Base-by-base conservation (phyloP, 371 early-diverging fungal species). In the Gilbertella persicaria region DNA sequence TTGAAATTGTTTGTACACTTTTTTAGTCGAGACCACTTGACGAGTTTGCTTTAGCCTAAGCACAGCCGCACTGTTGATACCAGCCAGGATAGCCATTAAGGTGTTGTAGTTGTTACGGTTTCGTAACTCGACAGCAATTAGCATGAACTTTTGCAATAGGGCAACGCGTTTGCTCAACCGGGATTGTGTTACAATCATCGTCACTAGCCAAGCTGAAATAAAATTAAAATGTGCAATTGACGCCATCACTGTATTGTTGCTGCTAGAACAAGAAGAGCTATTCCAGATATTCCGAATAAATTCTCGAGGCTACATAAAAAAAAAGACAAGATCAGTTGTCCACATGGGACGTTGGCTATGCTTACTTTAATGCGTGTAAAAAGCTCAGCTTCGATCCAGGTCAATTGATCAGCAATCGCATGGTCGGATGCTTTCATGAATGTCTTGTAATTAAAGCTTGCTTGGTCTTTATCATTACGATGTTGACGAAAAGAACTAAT, bases 21-120 rank as follows among this genome's bases (percentile, higher is more conserved):
- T 79, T 43, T 79, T 84, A 2, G 66, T 62, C 0, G 54, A 36
- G 0, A 85, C 49, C n/a, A 67, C 64, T 25, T 79, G 80, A 4
- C 84, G 73, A 10, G 90, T 86, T 20, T 82, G 82, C 39, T 73
- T 78, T 21, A 90, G 61, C 19, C 90, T 68, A 0, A 78, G 66
- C 20, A 90, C 79, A 5, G 87, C 63, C 0, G 88, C 85, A 41
- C 77, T 83, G 53, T 86, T 88, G 52, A 90, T 71, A 5, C 89
- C 90, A 2, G 88, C 86, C 44, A 90, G 60, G 26, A 90, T 66
- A 7, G 90, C 88, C 88, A 88, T 88, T 17, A 82, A 47, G 1
- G 88, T 79, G 45, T 85, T 88, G 50, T 78, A 90, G 57, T 90
- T 90, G 48, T 83, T 81, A 26, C 70, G 66, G 17, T 86, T 56